Percentiles rank a stretch among this genome's conserved stretches.
These are phyloP conservation scores for Mortierella sp. DNA, from an alignment of 371 early-diverging fungal species.

Conservation along the genomic window DNA sequence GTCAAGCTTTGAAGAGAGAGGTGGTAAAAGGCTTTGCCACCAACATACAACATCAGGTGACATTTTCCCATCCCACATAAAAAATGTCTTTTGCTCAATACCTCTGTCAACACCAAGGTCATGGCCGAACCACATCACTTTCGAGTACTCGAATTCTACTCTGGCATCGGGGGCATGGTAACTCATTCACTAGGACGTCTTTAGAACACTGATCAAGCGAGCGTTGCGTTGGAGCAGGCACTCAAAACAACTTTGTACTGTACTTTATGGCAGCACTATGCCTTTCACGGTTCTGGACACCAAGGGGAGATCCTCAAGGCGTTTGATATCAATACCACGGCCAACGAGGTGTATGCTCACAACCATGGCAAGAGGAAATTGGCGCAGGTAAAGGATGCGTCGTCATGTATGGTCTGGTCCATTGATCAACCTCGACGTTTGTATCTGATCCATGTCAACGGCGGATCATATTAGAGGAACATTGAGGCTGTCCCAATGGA, in stretches of 20 bases:
- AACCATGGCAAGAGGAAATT: conserved; percentile 76
- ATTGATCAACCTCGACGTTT: too few species aligned
- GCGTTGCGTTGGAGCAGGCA: neutral
- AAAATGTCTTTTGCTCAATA: too few species aligned
- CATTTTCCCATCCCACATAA: too few species aligned
- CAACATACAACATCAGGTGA: too few species aligned
- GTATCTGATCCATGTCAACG: too few species aligned
- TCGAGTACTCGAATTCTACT: conserved; percentile 73
- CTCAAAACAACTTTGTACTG: neutral
- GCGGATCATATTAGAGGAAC: conserved; percentile 54
- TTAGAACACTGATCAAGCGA: neutral
- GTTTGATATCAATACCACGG: conserved; percentile 84
- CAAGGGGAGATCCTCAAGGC: conserved; percentile 72
- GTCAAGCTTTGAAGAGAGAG: too few species aligned
- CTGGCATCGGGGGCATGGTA: conserved; percentile 82
- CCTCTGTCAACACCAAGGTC: neutral
- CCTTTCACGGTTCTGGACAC: conserved; percentile 68
- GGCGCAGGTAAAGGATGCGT: conserved; percentile 60
- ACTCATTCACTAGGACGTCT: neutral
- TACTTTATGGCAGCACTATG: conserved; percentile 67
- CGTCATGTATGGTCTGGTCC: too few species aligned
- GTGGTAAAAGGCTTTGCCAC: too few species aligned
- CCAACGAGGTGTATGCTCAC: conserved; percentile 81
- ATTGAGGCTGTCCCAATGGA: conserved; percentile 75
- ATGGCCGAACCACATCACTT: conserved; percentile 28